Conservation (phyloP, 805 yeast species). For the Wickerhamiella domercqiae region DNA sequence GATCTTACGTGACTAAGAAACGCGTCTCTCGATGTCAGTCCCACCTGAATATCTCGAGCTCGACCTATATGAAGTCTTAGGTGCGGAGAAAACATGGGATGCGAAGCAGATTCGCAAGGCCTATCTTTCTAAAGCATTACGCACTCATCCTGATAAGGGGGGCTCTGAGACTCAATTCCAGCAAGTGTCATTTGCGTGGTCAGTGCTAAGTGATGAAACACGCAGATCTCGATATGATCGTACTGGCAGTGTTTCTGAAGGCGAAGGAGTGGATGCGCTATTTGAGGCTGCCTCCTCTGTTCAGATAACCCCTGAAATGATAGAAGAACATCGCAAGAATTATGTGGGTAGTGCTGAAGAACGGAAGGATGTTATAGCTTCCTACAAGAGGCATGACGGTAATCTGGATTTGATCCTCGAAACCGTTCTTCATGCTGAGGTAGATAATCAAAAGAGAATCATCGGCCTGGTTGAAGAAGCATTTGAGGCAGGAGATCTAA, state of each 20-base stretch:
- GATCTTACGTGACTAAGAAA: no score
- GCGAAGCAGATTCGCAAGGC: slow-evolving; percentile 48
- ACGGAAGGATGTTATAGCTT: slow-evolving; percentile 41
- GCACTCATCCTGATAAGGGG: slow-evolving; percentile 59
- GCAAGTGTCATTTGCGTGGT: slow-evolving; percentile 58
- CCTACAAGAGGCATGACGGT: slow-evolving; percentile 46
- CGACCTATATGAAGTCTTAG: slow-evolving; percentile 21
- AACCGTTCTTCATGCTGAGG: slow-evolving; percentile 60
- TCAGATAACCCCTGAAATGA: slow-evolving; percentile 29
- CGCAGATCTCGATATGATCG: slow-evolving; percentile 45
- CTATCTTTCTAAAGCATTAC: slow-evolving; percentile 47
- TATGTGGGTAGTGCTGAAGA: slow-evolving; percentile 38
- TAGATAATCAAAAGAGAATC: slow-evolving; percentile 47
- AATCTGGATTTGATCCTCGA: slow-evolving; percentile 59
- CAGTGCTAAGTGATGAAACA: slow-evolving; percentile 43
- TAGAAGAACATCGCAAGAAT: slow-evolving; percentile 48
- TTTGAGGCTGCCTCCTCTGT: slow-evolving; percentile 24
- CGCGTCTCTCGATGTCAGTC: slow-evolving; percentile 10
- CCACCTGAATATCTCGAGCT: slow-evolving; percentile 18
- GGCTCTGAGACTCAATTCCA: slow-evolving; percentile 38
- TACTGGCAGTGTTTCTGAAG: slow-evolving; percentile 49
- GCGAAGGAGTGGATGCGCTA: slow-evolving; percentile 24
- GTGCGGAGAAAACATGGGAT: slow-evolving; percentile 6
- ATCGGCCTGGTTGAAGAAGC: slow-evolving; percentile 36
- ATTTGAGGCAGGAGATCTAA: slow-evolving; percentile 27